Conservation (phyloP, 2,329 filamentous ascomycete species). For the Ceratocystis papillata region DNA sequence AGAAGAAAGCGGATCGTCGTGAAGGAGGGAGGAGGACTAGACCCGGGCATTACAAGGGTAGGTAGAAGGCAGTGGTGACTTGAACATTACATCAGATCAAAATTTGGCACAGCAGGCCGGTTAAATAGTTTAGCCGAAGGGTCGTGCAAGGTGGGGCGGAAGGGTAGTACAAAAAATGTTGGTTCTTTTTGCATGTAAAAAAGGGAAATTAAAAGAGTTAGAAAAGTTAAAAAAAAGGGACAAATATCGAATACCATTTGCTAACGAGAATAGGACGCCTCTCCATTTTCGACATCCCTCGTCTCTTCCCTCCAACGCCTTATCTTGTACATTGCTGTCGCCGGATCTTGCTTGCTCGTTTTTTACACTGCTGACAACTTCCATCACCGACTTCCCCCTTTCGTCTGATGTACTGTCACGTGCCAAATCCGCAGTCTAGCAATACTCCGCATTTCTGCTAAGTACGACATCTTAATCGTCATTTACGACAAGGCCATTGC, state of each 20-base stretch:
- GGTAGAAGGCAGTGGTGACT: constrained; percentile 13
- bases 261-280: not conserved
- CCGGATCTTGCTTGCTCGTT: not conserved
- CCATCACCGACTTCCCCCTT: not conserved
- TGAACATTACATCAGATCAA: constrained; percentile 16
- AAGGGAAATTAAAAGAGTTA: not conserved
- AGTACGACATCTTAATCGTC: no score
- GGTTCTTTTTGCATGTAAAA: not conserved
- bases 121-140: constrained; percentile 19
- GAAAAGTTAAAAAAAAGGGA: not conserved
- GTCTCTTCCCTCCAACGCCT: no score
- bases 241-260: not conserved
- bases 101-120: constrained; percentile 17
- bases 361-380: not conserved
- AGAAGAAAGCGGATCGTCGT: not conserved
- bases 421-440: not conserved
- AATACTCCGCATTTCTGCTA: constrained; percentile 2
- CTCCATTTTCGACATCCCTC: no score
- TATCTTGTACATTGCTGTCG: no score
- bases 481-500: not conserved
- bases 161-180: not conserved
- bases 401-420: constrained; percentile 6
- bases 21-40: not conserved
- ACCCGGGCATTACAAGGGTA: not conserved
- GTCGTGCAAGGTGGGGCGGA: constrained; percentile 14